A percentile compares a stretch with the other conserved stretches of the same genome.
phyloP scores from a whole-genome alignment of 805 yeast genomes.

The Candida taoyuanica region DNA sequence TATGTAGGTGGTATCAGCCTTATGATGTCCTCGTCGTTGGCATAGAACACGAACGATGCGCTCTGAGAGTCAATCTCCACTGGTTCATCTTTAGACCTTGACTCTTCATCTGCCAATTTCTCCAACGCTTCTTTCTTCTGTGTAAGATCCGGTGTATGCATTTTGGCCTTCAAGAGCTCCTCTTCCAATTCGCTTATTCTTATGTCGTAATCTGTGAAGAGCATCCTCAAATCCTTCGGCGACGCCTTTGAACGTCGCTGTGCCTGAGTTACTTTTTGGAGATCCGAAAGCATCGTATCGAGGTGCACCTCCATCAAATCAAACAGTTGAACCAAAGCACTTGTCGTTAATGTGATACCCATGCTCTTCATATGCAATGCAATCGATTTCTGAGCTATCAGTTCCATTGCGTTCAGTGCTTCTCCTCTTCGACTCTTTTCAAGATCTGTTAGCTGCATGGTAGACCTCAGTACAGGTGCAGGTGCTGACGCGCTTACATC shows the following conservation, averaged over 20 bases:
- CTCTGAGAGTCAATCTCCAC: constrained; percentile 31
- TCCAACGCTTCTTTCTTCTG: constrained; percentile 16
- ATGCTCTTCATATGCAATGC: constrained; percentile 33
- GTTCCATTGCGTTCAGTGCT: constrained; percentile 27
- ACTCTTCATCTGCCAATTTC: constrained; percentile 12
- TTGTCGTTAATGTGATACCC: constrained; percentile 27
- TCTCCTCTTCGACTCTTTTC: constrained; percentile 7
- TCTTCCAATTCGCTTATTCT: constrained; percentile 35
- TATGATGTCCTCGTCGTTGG: constrained; percentile 46
- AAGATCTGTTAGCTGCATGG: constrained; percentile 2
- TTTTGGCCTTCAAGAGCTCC: constrained; percentile 29
- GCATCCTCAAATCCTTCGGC: constrained; percentile 43
- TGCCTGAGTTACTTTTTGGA: constrained; percentile 49
- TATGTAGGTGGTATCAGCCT: constrained; percentile 51
- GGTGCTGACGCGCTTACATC: not conserved
- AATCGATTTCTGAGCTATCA: constrained; percentile 31
- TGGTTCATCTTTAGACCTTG: constrained; percentile 8
- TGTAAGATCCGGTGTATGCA: constrained; percentile 13
- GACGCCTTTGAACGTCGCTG: constrained; percentile 60
- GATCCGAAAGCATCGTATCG: constrained; percentile 33
- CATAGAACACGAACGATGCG: constrained; percentile 50
- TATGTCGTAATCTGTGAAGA: constrained; percentile 41
- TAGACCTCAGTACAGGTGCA: not conserved
- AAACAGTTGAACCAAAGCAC: constrained; percentile 37
- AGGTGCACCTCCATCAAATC: constrained; percentile 33